Base-by-base conservation (phyloP, 2,329 filamentous ascomycete species). In the Exophiala xenobiotica region DNA sequence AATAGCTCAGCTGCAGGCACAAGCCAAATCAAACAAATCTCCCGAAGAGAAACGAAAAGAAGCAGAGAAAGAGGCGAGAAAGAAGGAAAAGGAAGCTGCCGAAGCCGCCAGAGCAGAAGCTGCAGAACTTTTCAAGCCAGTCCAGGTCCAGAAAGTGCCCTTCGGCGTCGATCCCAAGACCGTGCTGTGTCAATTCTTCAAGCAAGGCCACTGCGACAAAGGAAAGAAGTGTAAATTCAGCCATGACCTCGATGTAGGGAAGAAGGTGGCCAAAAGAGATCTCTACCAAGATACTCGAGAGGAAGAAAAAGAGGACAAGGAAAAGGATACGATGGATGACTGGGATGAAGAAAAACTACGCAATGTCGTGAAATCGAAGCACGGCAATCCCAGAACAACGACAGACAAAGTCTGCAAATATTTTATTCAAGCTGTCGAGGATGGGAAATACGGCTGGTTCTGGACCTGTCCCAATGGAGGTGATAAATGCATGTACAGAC, bases 361-460 rank as follows among this genome's bases (percentile, higher is more conserved):
- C 63, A 86, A 86, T 49, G 93, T 99, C 27, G 90, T 99, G 19
- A 64, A 95, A 68, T 95, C 88, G 65, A 99, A 99, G 77, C 95
- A 99, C 72, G 93, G 93, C 46, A 99, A 99, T 72, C 93, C 95
- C 54, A 85, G 86, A 68, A 96, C 91, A 18, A 88, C 88, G 4
- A 99, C 93, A 40, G 93, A 99, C 68, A 99, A 97, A 74, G 93
- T 99, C 61, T 99, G 93, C 88, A 99, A 97, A 74, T 96, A 77
- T 78, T 99, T 99, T 70, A 93, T 97, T 68, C 86, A 91, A 62
- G 93, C 93, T 20, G 93, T 99, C 57, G 93, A 99, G 74, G 93
- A 99, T 67, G 88, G 90, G 65, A 99, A 97, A 73, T 99, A 99
- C 65, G 93, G 93, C 57, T 99, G 93, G 93, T 97, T 99, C 74